Evolutionary conservation across 805 yeast genomes (phyloP).

Genomic region (Kuraishia piskuri): DNA sequence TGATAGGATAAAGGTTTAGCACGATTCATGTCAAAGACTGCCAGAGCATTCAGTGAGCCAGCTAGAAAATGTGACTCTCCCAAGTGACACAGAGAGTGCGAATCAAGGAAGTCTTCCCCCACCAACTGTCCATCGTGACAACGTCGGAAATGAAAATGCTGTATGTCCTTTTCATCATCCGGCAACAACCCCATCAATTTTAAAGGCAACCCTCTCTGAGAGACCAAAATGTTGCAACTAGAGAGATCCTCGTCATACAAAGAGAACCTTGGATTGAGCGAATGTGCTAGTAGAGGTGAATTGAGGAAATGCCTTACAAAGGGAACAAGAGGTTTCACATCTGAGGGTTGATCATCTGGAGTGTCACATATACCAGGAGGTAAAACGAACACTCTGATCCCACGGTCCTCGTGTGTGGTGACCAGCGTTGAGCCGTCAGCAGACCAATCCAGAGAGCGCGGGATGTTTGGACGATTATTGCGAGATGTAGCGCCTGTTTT

Average conservation of each 20-base stretch:
- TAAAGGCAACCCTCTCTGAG: slow-evolving; percentile 26
- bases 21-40: slow-evolving; percentile 1
- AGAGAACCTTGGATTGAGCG: slow-evolving; percentile 25
- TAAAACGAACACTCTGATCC: slow-evolving; percentile 26
- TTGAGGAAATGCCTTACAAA: slow-evolving; percentile 23
- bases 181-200: slow-evolving; percentile 15
- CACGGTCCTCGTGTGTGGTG: slow-evolving; percentile 26
- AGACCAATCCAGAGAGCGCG: slow-evolving; percentile 22
- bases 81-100: slow-evolving; percentile 5
- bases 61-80: neutral
- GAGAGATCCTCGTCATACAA: slow-evolving; percentile 15
- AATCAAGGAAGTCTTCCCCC: slow-evolving; percentile 1
- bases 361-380: slow-evolving; percentile 16
- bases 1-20: neutral
- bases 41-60: neutral
- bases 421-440: slow-evolving; percentile 29
- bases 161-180: neutral
- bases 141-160: neutral
- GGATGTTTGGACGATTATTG: neutral
- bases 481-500: neutral
- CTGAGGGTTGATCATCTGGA: neutral
- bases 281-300: slow-evolving; percentile 22
- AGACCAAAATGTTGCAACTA: slow-evolving; percentile 17
- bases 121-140: neutral
- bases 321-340: slow-evolving; percentile 17